These are phyloP conservation scores for Candida insectorum DNA, from an alignment of 805 yeast species.

Conservation along the genomic window DNA sequence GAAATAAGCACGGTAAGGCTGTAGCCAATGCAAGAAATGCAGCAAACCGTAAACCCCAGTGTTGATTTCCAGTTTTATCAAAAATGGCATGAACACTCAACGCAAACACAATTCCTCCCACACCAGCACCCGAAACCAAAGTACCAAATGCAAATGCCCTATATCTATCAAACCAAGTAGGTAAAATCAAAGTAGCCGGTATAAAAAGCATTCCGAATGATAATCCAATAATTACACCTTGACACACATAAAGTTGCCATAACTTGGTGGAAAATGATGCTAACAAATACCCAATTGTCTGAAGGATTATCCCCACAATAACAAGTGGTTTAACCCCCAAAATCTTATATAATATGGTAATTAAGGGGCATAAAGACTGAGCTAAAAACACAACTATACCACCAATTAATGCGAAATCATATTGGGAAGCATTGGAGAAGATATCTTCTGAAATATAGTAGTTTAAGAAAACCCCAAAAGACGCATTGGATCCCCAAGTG, in stretches of 20 bases:
- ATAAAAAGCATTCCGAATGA: slow-evolving; percentile 44
- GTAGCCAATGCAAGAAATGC: slow-evolving; percentile 33
- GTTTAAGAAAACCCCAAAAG: slow-evolving; percentile 56
- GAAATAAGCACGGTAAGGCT: slow-evolving; percentile 35
- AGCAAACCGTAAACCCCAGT: slow-evolving; percentile 42
- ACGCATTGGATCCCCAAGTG: slow-evolving; percentile 59
- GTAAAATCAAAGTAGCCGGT: slow-evolving; percentile 42
- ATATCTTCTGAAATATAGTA: slow-evolving; percentile 37
- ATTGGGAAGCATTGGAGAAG: slow-evolving; percentile 43
- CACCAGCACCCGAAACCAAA: slow-evolving; percentile 45
- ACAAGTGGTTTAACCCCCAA: slow-evolving; percentile 50
- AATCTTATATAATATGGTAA: slow-evolving; percentile 43
- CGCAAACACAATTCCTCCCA: slow-evolving; percentile 52
- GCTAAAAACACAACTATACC: slow-evolving; percentile 49
- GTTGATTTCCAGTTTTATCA: slow-evolving; percentile 36
- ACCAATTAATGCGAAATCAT: slow-evolving; percentile 52
- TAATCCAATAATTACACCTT: slow-evolving; percentile 49
- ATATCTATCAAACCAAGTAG: slow-evolving; percentile 47
- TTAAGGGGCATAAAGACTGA: slow-evolving; percentile 54
- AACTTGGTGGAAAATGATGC: slow-evolving; percentile 48
- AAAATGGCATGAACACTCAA: slow-evolving; percentile 40
- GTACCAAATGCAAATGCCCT: slow-evolving; percentile 49
- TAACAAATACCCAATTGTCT: slow-evolving; percentile 43
- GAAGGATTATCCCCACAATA: slow-evolving; percentile 42
- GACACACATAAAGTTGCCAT: slow-evolving; percentile 53